Base-by-base conservation (phyloP, 257 asterid species). In the Gentiana straminea region DNA sequence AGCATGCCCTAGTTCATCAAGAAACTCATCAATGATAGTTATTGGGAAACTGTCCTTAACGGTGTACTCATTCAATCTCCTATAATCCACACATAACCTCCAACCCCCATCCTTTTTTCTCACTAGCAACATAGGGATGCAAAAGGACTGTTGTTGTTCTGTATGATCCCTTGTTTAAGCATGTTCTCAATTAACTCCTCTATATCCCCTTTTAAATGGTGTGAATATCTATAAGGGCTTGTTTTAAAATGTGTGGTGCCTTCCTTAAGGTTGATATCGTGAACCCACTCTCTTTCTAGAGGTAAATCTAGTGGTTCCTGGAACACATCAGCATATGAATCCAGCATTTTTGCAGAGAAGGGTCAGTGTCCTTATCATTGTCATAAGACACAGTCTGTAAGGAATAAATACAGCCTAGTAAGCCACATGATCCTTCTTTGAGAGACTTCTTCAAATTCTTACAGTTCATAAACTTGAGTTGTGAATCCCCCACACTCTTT, bases 31-130 rank as follows among this genome's bases (percentile, higher is more conserved):
- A 15, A 51, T 51, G 2, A 51, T 13, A 5, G 37, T 8, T 1
- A 51, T 32, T 0, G 37, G 37, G 34, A n/a, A 51, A 33, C 44
- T 66, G 44, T 61, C 65, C 65, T 24, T 53, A 49, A 60, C 7
- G 3, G 35, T 35, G 46, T 13, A 1, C 3, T 1, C 36, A 32
- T 51, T 51, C 8, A 51, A 3, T 11, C 32, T 8, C 8, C 37
- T 51, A 24, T 24, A 51, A 7, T 51, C 33, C 1, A 24, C 11
- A 24, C 24, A 24, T 24, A 24, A 24, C 24, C 24, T 24, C 24
- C 24, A 24, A 24, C 24, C 24, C 24, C 24, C 37, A 51, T 46
- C 58, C 41, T 51, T 2, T 12, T 51, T 61, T 46, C 41, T 41
- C 0, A 5, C 35, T 45, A 51, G 33, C 15, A 51, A 15, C 7